Percentiles rank a stretch among this genome's conserved stretches.
Conservation (phyloP, 2,329 filamentous ascomycete species). For the Cryphonectria carpinicola region DNA sequence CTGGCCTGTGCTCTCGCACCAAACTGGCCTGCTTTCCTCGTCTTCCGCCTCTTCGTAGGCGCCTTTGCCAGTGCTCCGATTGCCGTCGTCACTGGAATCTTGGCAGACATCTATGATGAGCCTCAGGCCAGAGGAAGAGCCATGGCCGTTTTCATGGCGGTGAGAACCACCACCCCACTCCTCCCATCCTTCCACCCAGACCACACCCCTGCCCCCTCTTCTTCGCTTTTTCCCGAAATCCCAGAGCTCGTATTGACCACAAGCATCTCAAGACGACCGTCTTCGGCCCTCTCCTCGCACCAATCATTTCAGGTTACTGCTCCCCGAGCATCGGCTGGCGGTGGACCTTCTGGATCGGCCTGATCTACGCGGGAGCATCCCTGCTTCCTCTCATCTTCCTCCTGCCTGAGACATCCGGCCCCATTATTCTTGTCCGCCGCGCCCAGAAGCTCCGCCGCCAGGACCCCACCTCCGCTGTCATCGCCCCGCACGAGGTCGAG, state of each 20-base stretch:
- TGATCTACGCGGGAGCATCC: slow-evolving; percentile 68
- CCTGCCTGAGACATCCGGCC: slow-evolving; percentile 67
- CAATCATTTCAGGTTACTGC: slow-evolving; percentile 67
- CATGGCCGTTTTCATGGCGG: slow-evolving; percentile 68
- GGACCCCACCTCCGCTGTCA: slow-evolving; percentile 54
- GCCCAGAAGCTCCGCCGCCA: slow-evolving; percentile 61
- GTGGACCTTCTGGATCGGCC: slow-evolving; percentile 72
- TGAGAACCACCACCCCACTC: slow-evolving; percentile 37
- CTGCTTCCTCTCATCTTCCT: slow-evolving; percentile 64
- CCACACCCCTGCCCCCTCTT: background rate
- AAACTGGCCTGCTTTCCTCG: slow-evolving; percentile 55
- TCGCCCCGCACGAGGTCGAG: slow-evolving; percentile 68
- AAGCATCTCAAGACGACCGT: slow-evolving; percentile 55
- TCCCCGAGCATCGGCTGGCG: slow-evolving; percentile 64
- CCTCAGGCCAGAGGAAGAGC: slow-evolving; percentile 59
- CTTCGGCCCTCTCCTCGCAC: slow-evolving; percentile 68
- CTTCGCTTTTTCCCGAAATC: background rate
- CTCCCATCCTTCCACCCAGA: background rate
- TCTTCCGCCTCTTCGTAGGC: slow-evolving; percentile 59
- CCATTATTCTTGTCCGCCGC: slow-evolving; percentile 59
- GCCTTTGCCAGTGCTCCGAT: slow-evolving; percentile 62
- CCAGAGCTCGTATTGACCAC: background rate
- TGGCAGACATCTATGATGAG: slow-evolving; percentile 68
- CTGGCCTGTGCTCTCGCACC: slow-evolving; percentile 61
- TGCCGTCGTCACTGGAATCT: slow-evolving; percentile 64